These are phyloP conservation scores for Leccinellum luteum DNA, from an alignment of 768 basidiomycete species.

Conservation along the genomic window DNA sequence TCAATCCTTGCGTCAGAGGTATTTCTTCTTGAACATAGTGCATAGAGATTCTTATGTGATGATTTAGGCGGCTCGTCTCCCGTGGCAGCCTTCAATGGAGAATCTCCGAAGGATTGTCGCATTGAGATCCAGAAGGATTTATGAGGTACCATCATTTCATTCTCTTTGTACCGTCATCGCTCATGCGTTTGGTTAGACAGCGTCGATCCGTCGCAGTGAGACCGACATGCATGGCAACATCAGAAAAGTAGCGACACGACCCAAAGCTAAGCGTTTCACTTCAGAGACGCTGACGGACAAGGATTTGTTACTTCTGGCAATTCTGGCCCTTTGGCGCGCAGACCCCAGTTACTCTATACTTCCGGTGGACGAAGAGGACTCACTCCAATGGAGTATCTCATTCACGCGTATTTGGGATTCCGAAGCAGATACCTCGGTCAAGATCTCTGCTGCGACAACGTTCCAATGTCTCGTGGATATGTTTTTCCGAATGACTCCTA, in stretches of 20 bases:
- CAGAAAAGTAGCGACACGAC: conserved; percentile 52
- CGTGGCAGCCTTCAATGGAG: conserved; percentile 55
- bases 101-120: conserved; percentile 45
- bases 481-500: conserved; percentile 42
- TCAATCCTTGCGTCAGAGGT: conserved; percentile 69
- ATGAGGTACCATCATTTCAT: conserved; percentile 43
- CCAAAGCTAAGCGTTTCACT: conserved; percentile 57
- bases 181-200: conserved; percentile 36
- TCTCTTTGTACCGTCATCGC: conserved; percentile 2
- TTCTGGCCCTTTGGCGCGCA: conserved; percentile 68
- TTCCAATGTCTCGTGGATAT: conserved; percentile 45
- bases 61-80: conserved; percentile 48
- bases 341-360: conserved; percentile 54
- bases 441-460: conserved; percentile 55
- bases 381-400: conserved; percentile 46
- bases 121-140: conserved; percentile 51
- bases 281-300: conserved; percentile 62
- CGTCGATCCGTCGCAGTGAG: conserved; percentile 56
- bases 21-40: conserved; percentile 11
- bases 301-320: conserved; percentile 66
- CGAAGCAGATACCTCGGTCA: conserved; percentile 61
- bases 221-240: conserved; percentile 54
- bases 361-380: conserved; percentile 39
- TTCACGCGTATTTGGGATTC: conserved; percentile 59
- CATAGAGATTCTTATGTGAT: conserved; percentile 8